Evolutionary conservation across 768 basidiomycete species (phyloP), one percentile per base, ranked within the genome.

Genomic region (Xerocomellus chrysenteron): DNA sequence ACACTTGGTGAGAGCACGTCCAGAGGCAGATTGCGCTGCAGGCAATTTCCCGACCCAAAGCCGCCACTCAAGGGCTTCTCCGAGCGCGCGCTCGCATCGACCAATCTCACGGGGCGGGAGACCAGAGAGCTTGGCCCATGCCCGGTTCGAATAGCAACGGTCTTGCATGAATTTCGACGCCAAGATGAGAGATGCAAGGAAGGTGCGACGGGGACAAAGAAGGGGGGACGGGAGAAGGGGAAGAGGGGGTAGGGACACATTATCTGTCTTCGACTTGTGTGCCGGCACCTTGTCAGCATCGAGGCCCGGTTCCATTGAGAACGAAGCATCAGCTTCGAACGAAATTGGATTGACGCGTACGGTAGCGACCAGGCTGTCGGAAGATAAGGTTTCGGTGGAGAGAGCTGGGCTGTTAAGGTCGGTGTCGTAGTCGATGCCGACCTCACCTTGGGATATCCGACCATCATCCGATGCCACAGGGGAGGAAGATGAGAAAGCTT

Each of bases 111-210:
- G 76, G 5, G 92, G 85, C 0, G 87, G 84, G 3, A 98, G 80
- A 17, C 94, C 93, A n/a, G 90, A 90, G 7, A 98, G 81, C 66
- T 94, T 94, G 2, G 91, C 90, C 95, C 95, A 97, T 17, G 94
- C 94, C 28, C 86, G 84, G 69, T 97, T 96, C 14, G 92, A 94
- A 65, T 95, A 97, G 42, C 90, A 92, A 49, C 91, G 87, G 66
- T 98, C 94, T 75, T 95, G 93, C 58, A 90, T 85, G 68, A 95
- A 95, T 65, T 98, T 98, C 16, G 90, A 88, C 0, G 94, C 95
- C 50, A 93, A 79, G 54, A 98, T 92, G 41, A 98, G 76, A 0
- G 91, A 85, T 0, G 92, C 92, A 10, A 97, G 78, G 73, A 98
- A 97, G 0, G 92, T 84, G 26, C 94, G 82, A 28, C 94, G 84